These are phyloP conservation scores for Xylariaceae sp. DNA, from an alignment of 2,329 filamentous ascomycete species.

Conservation along the genomic window DNA sequence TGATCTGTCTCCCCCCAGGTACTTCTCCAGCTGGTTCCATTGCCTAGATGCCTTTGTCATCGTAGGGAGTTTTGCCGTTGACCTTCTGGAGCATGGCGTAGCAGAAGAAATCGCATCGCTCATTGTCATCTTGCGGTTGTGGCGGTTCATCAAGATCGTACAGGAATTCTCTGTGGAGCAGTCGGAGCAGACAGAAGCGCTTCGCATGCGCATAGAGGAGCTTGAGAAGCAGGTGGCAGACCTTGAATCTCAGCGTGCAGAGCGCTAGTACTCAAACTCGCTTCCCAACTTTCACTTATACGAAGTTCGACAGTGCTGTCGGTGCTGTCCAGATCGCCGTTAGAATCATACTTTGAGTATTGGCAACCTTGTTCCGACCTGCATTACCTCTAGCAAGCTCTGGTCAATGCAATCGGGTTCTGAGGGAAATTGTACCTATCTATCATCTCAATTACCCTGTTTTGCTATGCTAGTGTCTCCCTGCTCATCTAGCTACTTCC, in stretches of 20 bases:
- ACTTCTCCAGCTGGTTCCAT: conserved; percentile 65
- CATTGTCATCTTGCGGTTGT: conserved; percentile 70
- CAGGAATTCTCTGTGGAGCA: conserved; percentile 70
- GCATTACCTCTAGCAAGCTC: no score
- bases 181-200: conserved; percentile 64
- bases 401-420: no score
- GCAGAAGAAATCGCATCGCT: conserved; percentile 69
- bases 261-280: not conserved
- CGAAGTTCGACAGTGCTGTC: no score
- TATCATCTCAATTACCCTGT: no score
- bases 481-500: no score
- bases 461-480: no score
- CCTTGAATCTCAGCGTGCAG: conserved; percentile 34
- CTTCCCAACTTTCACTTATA: no score
- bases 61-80: conserved; percentile 64
- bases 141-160: conserved; percentile 73
- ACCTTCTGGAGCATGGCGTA: conserved; percentile 64
- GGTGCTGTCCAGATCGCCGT: no score
- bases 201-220: conserved; percentile 57
- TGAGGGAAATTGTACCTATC: no score
- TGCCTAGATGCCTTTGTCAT: conserved; percentile 69
- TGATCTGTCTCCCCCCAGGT: conserved; percentile 47
- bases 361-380: no score
- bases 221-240: conserved; percentile 55
- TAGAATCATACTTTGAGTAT: no score